Percentiles rank a stretch among this genome's conserved stretches.
phyloP scores from a whole-genome alignment of 1,284 basidiomycete genomes.

The Veloboletus limbatus region DNA sequence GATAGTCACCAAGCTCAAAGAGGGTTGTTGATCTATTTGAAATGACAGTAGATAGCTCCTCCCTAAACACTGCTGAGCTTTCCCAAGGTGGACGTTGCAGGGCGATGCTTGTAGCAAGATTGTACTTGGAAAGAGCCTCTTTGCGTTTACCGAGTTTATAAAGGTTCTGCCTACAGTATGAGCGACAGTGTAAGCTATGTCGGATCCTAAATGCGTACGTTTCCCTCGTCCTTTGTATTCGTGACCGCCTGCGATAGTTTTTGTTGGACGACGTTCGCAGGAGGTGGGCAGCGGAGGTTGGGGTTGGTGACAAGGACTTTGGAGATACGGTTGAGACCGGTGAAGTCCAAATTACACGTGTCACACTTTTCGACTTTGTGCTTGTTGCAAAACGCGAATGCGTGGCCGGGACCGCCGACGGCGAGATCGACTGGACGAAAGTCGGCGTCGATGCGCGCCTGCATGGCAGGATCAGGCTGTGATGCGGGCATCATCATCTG shows the following conservation, averaged over 20 bases:
- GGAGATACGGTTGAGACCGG: slow-evolving; percentile 68
- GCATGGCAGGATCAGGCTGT: slow-evolving; percentile 63
- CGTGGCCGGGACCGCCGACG: slow-evolving; percentile 51
- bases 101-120: slow-evolving; percentile 79
- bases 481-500: slow-evolving; percentile 42
- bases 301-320: slow-evolving; percentile 70
- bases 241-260: slow-evolving; percentile 73
- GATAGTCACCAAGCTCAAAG: slow-evolving; percentile 72
- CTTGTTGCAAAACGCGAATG: slow-evolving; percentile 52
- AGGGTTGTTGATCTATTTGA: slow-evolving; percentile 92
- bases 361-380: slow-evolving; percentile 73
- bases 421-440: slow-evolving; percentile 59
- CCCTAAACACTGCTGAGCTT: slow-evolving; percentile 73
- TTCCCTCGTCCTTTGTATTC: slow-evolving; percentile 86
- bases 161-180: slow-evolving; percentile 47
- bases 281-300: slow-evolving; percentile 75
- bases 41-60: slow-evolving; percentile 86
- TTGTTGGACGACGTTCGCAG: slow-evolving; percentile 72
- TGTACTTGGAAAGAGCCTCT: slow-evolving; percentile 84
- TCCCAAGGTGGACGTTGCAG: slow-evolving; percentile 91
- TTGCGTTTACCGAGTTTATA: slow-evolving; percentile 76
- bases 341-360: slow-evolving; percentile 69
- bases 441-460: slow-evolving; percentile 72
- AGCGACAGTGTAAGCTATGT: slow-evolving; percentile 3
- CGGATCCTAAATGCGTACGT: slow-evolving; percentile 48